phyloP scores from a whole-genome alignment of 345 rosid genomes.

The Populus davidiana region DNA sequence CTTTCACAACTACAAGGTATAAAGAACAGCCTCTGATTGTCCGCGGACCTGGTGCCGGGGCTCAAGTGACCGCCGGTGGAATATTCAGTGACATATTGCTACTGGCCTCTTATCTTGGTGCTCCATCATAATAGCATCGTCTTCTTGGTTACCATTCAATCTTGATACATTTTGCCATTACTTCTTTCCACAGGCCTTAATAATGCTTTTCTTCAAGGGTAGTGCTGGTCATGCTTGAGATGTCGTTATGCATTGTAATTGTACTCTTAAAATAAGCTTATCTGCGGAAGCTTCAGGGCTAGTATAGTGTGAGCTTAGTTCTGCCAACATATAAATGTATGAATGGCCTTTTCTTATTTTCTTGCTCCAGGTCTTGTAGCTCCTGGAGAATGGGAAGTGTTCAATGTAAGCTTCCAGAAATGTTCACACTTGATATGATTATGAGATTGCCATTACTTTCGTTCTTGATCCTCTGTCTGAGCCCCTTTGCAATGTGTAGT shows the following conservation, averaged over 20 bases:
- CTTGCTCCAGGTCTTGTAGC: background rate
- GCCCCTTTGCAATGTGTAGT: no score
- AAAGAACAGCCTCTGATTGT: slow-evolving; percentile 88
- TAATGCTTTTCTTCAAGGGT: background rate
- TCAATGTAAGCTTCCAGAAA: background rate
- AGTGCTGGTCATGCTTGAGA: background rate
- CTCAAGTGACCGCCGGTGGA: slow-evolving; percentile 97
- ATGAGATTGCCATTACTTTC: no score
- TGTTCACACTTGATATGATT: no score
- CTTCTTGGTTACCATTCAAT: background rate
- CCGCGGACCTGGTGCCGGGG: slow-evolving; percentile 99
- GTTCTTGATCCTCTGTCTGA: no score
- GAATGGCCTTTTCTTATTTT: background rate
- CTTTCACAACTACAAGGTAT: slow-evolving; percentile 88
- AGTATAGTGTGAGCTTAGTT: background rate
- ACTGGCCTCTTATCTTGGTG: slow-evolving; percentile 90
- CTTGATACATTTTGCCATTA: no score
- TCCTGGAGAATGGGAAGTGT: background rate
- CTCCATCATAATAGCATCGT: slow-evolving; percentile 59
- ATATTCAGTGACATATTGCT: slow-evolving; percentile 84
- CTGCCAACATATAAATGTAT: background rate
- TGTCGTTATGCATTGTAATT: background rate
- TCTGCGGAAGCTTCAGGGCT: background rate
- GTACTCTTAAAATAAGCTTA: background rate
- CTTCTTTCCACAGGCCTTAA: background rate